Evolutionary conservation across 805 yeast genomes (phyloP).

Genomic region (Sugiyamaella chiloensis): DNA sequence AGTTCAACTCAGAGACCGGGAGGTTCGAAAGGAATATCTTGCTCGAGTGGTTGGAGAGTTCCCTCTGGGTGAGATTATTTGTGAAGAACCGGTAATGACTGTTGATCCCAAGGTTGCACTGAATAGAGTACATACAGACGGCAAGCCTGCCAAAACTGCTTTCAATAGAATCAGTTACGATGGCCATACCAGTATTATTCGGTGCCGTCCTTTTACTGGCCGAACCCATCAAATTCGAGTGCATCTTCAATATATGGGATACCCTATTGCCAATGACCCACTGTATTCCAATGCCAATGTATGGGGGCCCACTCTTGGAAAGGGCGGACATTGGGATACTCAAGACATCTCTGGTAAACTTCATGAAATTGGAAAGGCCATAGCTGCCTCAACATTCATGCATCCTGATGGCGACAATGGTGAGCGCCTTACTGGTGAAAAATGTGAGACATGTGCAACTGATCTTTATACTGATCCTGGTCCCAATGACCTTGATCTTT

Average conservation of each 20-base stretch:
- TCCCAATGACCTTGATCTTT: constrained; percentile 76
- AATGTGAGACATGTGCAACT: constrained; percentile 64
- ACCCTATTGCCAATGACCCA: constrained; percentile 91
- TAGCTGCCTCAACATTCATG: constrained; percentile 61
- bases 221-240: constrained; percentile 95
- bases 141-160: constrained; percentile 70
- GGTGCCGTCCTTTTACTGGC: constrained; percentile 86
- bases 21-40: constrained; percentile 75
- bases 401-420: constrained; percentile 51
- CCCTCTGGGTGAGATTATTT: constrained; percentile 55
- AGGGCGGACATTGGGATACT: constrained; percentile 50
- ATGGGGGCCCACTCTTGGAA: constrained; percentile 81
- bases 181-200: constrained; percentile 64
- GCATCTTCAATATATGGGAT: constrained; percentile 84
- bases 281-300: constrained; percentile 71
- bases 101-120: constrained; percentile 71
- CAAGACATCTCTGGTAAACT: constrained; percentile 47
- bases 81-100: constrained; percentile 67
- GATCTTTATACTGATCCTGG: constrained; percentile 86
- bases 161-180: constrained; percentile 70
- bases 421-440: constrained; percentile 56
- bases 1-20: constrained; percentile 63
- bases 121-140: constrained; percentile 56
- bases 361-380: constrained; percentile 67
- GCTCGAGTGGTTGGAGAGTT: constrained; percentile 88